Base-by-base conservation (phyloP, 2,329 filamentous ascomycete genomes). In the Fusarium sambucinum region DNA sequence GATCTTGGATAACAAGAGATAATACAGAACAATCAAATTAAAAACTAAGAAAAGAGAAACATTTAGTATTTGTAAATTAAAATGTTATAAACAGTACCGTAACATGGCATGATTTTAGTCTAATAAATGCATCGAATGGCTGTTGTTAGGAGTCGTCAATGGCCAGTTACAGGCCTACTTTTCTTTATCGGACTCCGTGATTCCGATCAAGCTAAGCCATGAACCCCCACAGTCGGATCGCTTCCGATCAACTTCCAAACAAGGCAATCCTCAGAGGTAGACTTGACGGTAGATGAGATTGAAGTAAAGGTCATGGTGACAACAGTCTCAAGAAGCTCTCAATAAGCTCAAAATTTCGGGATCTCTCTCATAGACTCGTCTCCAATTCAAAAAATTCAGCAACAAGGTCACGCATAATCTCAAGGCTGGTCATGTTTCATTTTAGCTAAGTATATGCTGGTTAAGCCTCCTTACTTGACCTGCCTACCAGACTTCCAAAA, bases 221-320 rank as follows among this genome's bases (percentile, higher is more conserved):
- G 23, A 7, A 30, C 29, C 59, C 58, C 66, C 53, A 69, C 50
- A 53, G 42, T 64, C 58, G 63, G 65, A 37, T 52, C 37, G 17
- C 27, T 23, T 10, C 64, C 65, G 65, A 68, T 46, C 4, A 11
- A 58, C 19, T 68, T 66, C 38, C 51, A 11, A 54, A 42, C 21
- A 38, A 47, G 50, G 53, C 13, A 67, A 64, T 38, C 3, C 35
- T 21, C 19, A 21, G 16, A 38, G 7, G 19, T 10, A 38, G 12
- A 38, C 6, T 38, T 7, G n/a, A 19, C 6, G 7, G n/a, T 21
- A 14, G n/a, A 12, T 8, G 12, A 37, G 35, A 37, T 17, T 33
- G 35, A 38, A 21, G 23, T 42, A 17, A 17, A 25, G 14, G 23
- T 27, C 9, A 25, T 25, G 3, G 3, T 42, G 11, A 27, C 21